Evolutionary conservation across 2,329 filamentous ascomycete genomes (phyloP).

Genomic region (Ophiostoma novo-ulmi): DNA sequence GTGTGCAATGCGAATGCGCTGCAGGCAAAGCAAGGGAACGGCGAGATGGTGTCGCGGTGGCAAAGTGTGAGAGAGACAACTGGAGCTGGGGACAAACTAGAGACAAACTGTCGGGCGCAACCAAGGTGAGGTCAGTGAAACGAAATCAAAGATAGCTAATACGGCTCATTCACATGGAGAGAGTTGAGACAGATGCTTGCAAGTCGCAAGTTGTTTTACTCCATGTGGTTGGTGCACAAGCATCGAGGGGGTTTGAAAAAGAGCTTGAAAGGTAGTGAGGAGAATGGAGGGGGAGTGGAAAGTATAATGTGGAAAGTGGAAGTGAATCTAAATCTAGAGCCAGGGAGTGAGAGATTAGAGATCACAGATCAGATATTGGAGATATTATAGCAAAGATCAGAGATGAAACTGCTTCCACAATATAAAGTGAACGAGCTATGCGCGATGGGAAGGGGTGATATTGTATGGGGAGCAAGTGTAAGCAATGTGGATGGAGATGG

Average conservation of each 20-base stretch:
- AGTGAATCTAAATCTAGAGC: background rate
- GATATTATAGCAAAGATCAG: background rate
- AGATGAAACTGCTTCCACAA: background rate
- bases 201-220: background rate
- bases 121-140: background rate
- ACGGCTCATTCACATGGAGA: background rate
- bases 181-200: background rate
- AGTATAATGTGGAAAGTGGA: background rate
- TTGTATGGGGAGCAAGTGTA: background rate
- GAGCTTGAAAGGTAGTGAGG: background rate
- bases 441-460: background rate
- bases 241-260: constrained; percentile 4
- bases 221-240: constrained; percentile 10
- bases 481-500: constrained; percentile 35
- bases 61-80: background rate
- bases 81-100: background rate
- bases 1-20: constrained; percentile 30
- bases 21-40: constrained; percentile 31
- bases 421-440: background rate
- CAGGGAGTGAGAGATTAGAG: background rate
- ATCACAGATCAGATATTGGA: background rate
- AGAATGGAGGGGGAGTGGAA: background rate
- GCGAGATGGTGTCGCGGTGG: constrained; percentile 21
- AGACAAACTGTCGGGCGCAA: background rate
- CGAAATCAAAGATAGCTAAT: background rate